phyloP scores from a whole-genome alignment of 169 alveolate genomes.

The Miamiensis avidus region DNA sequence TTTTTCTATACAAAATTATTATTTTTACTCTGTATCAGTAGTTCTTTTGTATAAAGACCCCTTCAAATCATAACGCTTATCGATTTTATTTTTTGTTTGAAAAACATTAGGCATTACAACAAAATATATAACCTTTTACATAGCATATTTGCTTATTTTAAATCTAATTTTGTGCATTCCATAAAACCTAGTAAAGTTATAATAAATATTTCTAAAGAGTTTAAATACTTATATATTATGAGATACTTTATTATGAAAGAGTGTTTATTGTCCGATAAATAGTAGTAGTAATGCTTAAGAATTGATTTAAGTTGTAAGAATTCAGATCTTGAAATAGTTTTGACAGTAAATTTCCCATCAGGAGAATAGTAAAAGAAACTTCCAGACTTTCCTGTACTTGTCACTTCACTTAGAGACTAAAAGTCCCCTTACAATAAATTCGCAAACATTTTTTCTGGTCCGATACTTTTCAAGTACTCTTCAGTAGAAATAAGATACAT shows the following conservation, averaged over 20 bases:
- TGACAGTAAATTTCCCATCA: conserved; percentile 83
- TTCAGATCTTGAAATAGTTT: conserved; percentile 80
- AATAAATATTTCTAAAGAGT: too few relatives aligned
- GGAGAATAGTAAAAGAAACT: conserved; percentile 85
- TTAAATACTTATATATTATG: too few relatives aligned
- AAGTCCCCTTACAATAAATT: conserved; percentile 77
- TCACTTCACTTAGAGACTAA: conserved; percentile 73
- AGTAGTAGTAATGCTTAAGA: conserved; percentile 59
- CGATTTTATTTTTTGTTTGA: conserved; percentile 70
- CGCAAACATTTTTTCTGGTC: conserved; percentile 82
- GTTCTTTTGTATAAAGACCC: conserved; percentile 80
- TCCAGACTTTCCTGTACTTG: conserved; percentile 86
- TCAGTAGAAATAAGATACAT: conserved; percentile 70
- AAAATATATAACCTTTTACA: conserved; percentile 63
- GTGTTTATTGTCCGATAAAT: conserved; percentile 59
- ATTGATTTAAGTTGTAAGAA: conserved; percentile 71
- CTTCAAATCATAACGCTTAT: conserved; percentile 82
- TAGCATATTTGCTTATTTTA: conserved; percentile 48
- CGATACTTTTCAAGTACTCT: conserved; percentile 73
- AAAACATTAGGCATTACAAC: conserved; percentile 86
- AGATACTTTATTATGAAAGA: conserved; percentile 64
- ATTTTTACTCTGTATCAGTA: conserved; percentile 43
- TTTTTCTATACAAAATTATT: background rate
- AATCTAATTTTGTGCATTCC: conserved; percentile 84
- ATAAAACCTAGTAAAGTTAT: conserved; percentile 36